Conservation (phyloP, 495 filamentous ascomycete species). For the Podospora tetraspora region DNA sequence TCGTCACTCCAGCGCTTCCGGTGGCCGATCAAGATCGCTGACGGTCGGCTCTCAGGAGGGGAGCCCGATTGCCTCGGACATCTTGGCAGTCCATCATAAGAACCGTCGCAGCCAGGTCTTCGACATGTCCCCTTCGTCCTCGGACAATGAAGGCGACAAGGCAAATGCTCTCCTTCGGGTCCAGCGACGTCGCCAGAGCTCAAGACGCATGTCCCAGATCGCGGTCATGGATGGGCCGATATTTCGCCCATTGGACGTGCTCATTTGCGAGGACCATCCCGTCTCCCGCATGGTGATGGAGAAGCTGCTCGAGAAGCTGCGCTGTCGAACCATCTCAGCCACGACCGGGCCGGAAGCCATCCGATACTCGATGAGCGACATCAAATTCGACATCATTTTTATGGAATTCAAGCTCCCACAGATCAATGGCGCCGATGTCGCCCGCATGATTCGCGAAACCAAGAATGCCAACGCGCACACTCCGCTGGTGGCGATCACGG, state of each 20-base stretch:
- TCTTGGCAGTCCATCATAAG: conserved; percentile 65
- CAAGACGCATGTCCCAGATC: conserved; percentile 84
- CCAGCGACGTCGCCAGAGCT: conserved; percentile 85
- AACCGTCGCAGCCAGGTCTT: conserved; percentile 92
- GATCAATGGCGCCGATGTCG: conserved; percentile 89
- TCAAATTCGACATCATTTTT: conserved; percentile 95
- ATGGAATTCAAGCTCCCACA: conserved; percentile 94
- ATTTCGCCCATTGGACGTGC: conserved; percentile 86
- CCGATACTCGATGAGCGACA: conserved; percentile 86
- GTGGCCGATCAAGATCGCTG: conserved; percentile 69
- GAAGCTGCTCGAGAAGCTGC: conserved; percentile 86
- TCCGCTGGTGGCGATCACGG: conserved; percentile 94
- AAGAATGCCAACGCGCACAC: conserved; percentile 92
- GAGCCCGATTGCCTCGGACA: conserved; percentile 61
- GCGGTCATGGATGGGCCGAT: conserved; percentile 64
- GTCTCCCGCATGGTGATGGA: conserved; percentile 98
- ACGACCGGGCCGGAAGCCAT: conserved; percentile 84
- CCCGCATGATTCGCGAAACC: conserved; percentile 93
- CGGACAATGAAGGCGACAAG: conserved; percentile 91
- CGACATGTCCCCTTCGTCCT: conserved; percentile 95
- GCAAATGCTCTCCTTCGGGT: conserved; percentile 89
- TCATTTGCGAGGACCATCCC: conserved; percentile 97
- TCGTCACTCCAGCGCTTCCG: conserved; percentile 41
- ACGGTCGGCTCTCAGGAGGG: conserved; percentile 94
- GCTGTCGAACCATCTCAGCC: conserved; percentile 90